phyloP scores from a whole-genome alignment of 106 monocot species.

The Dendrobium huoshanense region DNA sequence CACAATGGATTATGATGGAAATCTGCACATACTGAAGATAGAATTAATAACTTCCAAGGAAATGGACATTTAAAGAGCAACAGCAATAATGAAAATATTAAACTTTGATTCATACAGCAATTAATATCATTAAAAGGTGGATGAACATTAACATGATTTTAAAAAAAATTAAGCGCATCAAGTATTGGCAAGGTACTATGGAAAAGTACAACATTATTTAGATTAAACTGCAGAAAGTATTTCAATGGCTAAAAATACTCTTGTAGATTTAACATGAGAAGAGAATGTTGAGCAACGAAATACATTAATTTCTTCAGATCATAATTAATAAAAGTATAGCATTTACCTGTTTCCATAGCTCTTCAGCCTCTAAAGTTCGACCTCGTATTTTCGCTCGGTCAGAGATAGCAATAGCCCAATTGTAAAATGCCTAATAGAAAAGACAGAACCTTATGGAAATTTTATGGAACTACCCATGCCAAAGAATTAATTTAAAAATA shows the following conservation, averaged over 20 bases:
- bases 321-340: background rate
- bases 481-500: background rate
- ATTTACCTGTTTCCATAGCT: slow-evolving; percentile 89
- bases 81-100: background rate
- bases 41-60: background rate
- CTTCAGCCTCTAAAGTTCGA: slow-evolving; percentile 98
- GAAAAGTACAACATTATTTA: background rate
- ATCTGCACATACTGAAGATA: background rate
- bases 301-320: background rate
- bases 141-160: background rate
- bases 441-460: background rate
- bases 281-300: background rate
- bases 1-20: no score
- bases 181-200: background rate
- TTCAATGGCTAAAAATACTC: background rate
- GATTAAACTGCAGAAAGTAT: background rate
- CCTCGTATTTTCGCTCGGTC: slow-evolving; percentile 96
- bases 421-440: slow-evolving; percentile 74
- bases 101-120: background rate
- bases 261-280: background rate
- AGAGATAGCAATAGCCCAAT: slow-evolving; percentile 99
- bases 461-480: background rate
- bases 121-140: background rate
- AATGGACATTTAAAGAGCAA: background rate
- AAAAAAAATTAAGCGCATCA: background rate